These are phyloP conservation scores for Zygosaccharomyces pseudobailii DNA, from an alignment of 1,139 yeast genomes.

Conservation along the genomic window DNA sequence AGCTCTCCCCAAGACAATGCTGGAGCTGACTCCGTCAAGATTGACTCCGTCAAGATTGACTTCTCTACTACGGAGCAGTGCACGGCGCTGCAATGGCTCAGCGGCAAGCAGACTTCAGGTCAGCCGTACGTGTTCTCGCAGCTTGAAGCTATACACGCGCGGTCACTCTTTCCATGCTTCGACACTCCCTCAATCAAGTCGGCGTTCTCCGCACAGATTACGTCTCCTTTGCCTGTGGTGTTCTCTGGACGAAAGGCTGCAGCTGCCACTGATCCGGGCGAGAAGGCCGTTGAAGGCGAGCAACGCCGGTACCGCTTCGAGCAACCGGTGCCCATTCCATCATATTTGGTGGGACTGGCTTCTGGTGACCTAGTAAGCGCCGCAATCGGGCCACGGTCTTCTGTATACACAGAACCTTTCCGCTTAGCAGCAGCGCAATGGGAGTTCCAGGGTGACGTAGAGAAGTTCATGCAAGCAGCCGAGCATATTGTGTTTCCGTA, in stretches of 20 bases:
- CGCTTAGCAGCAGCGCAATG: constrained; percentile 63
- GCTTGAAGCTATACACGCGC: constrained; percentile 87
- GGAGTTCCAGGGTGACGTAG: constrained; percentile 79
- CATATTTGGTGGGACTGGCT: constrained; percentile 79
- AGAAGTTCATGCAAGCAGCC: constrained; percentile 74
- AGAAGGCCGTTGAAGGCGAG: neutral
- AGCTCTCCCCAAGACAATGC: constrained; percentile 13
- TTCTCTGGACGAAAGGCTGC: constrained; percentile 53
- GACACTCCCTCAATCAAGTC: constrained; percentile 87
- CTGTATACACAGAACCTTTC: constrained; percentile 73
- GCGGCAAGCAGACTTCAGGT: constrained; percentile 75
- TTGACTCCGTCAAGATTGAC: too few species aligned
- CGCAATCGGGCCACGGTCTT: constrained; percentile 80
- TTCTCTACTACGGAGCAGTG: constrained; percentile 70
- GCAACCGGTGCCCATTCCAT: constrained; percentile 82
- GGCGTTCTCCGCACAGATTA: constrained; percentile 53
- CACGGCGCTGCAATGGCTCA: constrained; percentile 84
- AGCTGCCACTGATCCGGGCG: constrained; percentile 17
- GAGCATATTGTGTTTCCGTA: constrained; percentile 64
- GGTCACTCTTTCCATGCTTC: constrained; percentile 84
- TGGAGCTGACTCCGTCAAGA: constrained; percentile 28
- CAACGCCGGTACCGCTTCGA: constrained; percentile 41
- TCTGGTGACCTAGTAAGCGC: constrained; percentile 72
- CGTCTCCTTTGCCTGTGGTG: constrained; percentile 61
- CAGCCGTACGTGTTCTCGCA: constrained; percentile 79